Percentiles rank a stretch among this genome's conserved stretches.
These are phyloP conservation scores for Ceratobasidium sp. DNA, from an alignment of 1,284 basidiomycete species.

Conservation along the genomic window DNA sequence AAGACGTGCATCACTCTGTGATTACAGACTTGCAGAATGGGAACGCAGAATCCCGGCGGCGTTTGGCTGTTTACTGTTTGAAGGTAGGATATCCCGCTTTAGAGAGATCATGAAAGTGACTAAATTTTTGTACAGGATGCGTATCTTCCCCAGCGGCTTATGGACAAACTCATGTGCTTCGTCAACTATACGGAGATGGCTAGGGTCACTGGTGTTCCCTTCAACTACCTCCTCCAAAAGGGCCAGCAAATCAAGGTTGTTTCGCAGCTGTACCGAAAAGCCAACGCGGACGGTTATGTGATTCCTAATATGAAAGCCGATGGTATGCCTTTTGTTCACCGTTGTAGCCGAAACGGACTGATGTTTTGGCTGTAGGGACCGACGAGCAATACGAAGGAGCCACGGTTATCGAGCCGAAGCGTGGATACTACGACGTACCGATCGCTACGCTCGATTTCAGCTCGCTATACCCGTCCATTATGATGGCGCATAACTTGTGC, in stretches of 20 bases:
- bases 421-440: constrained; percentile 93
- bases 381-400: constrained; percentile 98
- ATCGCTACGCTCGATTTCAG: constrained; percentile 98
- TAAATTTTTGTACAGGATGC: constrained; percentile 77
- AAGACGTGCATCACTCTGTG: constrained; percentile 96
- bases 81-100: constrained; percentile 69
- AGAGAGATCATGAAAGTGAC: constrained; percentile 21
- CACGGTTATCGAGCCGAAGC: constrained; percentile 94
- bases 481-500: constrained; percentile 99
- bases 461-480: constrained; percentile 97
- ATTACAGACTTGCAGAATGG: constrained; percentile 98
- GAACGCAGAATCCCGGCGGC: constrained; percentile 87
- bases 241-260: constrained; percentile 98
- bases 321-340: constrained; percentile 62
- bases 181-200: constrained; percentile 98
- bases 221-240: constrained; percentile 91
- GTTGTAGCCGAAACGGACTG: background rate
- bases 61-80: constrained; percentile 94
- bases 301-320: constrained; percentile 87
- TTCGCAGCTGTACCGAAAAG: constrained; percentile 91
- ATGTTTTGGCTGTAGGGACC: constrained; percentile 64
- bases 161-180: constrained; percentile 98
- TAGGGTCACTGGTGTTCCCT: constrained; percentile 96
- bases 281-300: constrained; percentile 88
- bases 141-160: constrained; percentile 91